phyloP scores from a whole-genome alignment of 2,329 filamentous ascomycete genomes.

The Colletotrichum sp. region DNA sequence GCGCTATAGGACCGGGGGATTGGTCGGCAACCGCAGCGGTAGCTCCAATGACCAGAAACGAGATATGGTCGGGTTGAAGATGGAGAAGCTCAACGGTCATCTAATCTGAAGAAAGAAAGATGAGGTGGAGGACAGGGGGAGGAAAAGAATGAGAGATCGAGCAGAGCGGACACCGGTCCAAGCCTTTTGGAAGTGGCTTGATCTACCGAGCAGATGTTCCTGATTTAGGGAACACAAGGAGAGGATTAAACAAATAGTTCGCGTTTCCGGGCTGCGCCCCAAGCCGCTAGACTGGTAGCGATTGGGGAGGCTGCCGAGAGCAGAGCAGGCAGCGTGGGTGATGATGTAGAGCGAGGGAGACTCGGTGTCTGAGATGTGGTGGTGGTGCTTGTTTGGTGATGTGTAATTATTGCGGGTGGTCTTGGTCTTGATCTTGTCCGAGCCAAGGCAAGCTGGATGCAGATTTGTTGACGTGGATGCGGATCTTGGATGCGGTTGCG shows the following conservation, averaged over 20 bases:
- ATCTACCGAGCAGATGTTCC: not conserved
- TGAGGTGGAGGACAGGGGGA: not conserved
- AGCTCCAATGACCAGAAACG: not conserved
- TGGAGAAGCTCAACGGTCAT: not conserved
- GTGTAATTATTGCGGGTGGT: not conserved
- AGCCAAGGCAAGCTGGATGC: not conserved
- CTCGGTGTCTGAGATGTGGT: not conserved
- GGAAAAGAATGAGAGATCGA: not conserved
- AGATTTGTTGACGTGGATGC: not conserved
- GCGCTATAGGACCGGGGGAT: not conserved
- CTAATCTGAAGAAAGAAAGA: not conserved
- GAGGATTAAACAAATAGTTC: slow-evolving; percentile 3
- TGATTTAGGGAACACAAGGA: slow-evolving; percentile 1
- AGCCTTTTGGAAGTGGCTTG: slow-evolving; percentile 9
- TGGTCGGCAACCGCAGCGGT: not conserved
- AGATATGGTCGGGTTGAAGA: not conserved
- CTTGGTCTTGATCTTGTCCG: not conserved
- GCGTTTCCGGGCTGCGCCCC: slow-evolving; percentile 8
- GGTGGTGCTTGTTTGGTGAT: not conserved
- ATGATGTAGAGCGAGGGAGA: not conserved
- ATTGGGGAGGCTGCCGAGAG: not conserved
- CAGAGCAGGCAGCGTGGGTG: not conserved
- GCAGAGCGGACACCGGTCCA: not conserved
- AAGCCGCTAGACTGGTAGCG: slow-evolving; percentile 1
- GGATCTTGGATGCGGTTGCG: not conserved